Percentiles rank a stretch among this genome's conserved stretches.
Evolutionary conservation across 2,329 filamentous ascomycete genomes (phyloP).

Genomic region (Graphilbum ipis-grandicollis): DNA sequence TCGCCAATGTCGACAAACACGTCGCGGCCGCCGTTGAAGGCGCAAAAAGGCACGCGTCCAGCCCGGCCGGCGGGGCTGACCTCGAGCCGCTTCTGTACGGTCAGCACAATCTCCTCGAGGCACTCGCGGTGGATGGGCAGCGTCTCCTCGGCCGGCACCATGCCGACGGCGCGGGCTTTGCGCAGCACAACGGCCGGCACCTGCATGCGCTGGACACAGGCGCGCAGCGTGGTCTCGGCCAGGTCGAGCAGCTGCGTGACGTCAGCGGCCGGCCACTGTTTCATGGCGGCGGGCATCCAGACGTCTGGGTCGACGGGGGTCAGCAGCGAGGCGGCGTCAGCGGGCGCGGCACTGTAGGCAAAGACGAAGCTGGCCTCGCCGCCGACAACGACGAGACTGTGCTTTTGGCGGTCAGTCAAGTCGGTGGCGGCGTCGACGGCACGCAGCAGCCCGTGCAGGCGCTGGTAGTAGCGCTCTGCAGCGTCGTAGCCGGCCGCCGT

Average conservation of each 20-base stretch:
- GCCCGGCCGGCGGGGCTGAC: constrained; percentile 48
- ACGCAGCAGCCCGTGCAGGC: constrained; percentile 74
- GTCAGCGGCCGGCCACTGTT: constrained; percentile 56
- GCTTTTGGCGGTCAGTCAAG: constrained; percentile 49
- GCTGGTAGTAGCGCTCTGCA: constrained; percentile 67
- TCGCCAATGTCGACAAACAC: constrained; percentile 98
- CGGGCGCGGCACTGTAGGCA: constrained; percentile 48
- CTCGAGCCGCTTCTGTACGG: constrained; percentile 85
- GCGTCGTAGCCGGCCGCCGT: constrained; percentile 92
- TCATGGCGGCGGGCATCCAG: constrained; percentile 70
- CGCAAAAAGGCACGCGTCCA: constrained; percentile 65
- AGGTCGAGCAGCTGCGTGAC: constrained; percentile 73
- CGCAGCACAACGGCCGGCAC: constrained; percentile 67
- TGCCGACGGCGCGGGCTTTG: constrained; percentile 75
- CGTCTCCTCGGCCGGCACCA: constrained; percentile 33
- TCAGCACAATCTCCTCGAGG: constrained; percentile 87
- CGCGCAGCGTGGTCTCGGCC: constrained; percentile 66
- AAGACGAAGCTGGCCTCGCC: constrained; percentile 96
- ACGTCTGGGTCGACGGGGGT: constrained; percentile 44
- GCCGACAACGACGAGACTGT: constrained; percentile 79
- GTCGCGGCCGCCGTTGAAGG: constrained; percentile 94
- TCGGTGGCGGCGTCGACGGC: constrained; percentile 36
- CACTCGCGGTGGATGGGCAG: constrained; percentile 64
- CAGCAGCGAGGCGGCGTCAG: constrained; percentile 51
- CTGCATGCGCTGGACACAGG: constrained; percentile 64